phyloP scores from a whole-genome alignment of 305 asterid genomes.

The Fraxinus xanthoxyloides region DNA sequence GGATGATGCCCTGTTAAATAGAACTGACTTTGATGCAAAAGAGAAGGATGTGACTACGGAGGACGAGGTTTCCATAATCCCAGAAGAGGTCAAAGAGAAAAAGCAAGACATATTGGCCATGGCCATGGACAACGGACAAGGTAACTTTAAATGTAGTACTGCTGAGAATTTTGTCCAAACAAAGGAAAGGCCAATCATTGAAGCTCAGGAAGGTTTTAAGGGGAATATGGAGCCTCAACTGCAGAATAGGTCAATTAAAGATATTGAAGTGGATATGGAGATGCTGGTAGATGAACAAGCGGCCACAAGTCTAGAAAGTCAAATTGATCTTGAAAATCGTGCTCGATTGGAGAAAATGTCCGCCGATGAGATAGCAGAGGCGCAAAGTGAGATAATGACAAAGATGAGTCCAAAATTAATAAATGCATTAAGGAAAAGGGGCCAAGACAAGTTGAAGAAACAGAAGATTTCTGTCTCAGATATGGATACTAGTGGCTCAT shows the following conservation, averaged over 20 bases:
- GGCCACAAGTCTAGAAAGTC: conserved; percentile 44
- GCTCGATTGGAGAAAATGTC: conserved; percentile 71
- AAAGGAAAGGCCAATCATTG: conserved; percentile 20
- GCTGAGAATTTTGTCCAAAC: conserved; percentile 21
- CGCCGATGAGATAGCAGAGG: conserved; percentile 77
- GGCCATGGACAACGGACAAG: conserved; percentile 23
- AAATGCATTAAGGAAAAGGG: conserved; percentile 53
- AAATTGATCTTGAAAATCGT: conserved; percentile 85
- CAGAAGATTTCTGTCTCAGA: conserved; percentile 40
- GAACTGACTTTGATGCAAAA: conserved; percentile 22
- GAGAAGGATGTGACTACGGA: conserved; percentile 19
- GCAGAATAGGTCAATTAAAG: conserved; percentile 24
- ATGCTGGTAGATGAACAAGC: conserved; percentile 34
- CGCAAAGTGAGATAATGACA: conserved; percentile 69
- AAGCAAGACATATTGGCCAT: conserved; percentile 19
- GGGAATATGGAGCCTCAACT: conserved; percentile 20
- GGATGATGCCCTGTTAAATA: conserved; percentile 14
- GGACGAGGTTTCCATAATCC: conserved; percentile 16
- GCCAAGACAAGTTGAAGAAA: conserved; percentile 57
- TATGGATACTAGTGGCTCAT: conserved; percentile 32
- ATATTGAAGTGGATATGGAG: conserved; percentile 26
- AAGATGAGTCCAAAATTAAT: conserved; percentile 69
- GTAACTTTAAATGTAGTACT: conserved; percentile 14
- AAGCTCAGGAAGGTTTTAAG: conserved; percentile 17
- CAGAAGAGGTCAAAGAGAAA: conserved; percentile 26